These are phyloP conservation scores for Mycena capillaripes DNA, from an alignment of 768 basidiomycete genomes.

Conservation along the genomic window DNA sequence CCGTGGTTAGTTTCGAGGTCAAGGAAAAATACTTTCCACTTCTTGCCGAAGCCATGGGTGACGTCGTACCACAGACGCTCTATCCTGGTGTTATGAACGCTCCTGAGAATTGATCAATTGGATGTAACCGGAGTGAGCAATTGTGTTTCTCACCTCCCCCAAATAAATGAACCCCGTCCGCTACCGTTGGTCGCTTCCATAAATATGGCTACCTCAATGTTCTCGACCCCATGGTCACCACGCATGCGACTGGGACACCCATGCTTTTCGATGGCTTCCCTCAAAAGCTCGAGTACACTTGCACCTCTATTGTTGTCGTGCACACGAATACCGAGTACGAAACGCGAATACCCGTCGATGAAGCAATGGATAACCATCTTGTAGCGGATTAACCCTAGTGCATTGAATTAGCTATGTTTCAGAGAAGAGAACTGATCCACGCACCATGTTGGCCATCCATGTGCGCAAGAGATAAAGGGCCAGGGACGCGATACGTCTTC, in stretches of 20 bases:
- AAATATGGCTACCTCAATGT: conserved; percentile 7
- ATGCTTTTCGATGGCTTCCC: conserved; percentile 34
- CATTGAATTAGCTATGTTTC: background rate
- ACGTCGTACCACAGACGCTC: conserved; percentile 50
- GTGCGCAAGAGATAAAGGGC: conserved; percentile 45
- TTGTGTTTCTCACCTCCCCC: conserved; percentile 3
- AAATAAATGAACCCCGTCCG: conserved; percentile 18
- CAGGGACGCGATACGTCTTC: conserved; percentile 41
- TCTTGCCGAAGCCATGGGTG: conserved; percentile 42
- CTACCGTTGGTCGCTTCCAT: conserved; percentile 8
- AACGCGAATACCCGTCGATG: conserved; percentile 46
- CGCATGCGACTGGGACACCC: conserved; percentile 50
- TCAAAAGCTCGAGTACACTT: background rate
- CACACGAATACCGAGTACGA: conserved; percentile 13
- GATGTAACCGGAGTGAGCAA: too few relatives aligned
- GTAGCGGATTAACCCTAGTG: conserved; percentile 41
- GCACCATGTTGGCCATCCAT: conserved; percentile 49
- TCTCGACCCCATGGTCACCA: conserved; percentile 18
- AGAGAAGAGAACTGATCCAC: background rate
- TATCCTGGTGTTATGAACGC: conserved; percentile 33
- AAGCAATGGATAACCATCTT: conserved; percentile 47
- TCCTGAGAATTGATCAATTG: background rate
- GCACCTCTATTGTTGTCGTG: conserved; percentile 12
- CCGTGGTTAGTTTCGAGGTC: conserved; percentile 42
- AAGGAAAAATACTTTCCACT: conserved; percentile 49